Evolutionary conservation across 345 rosid species (phyloP).

Genomic region (Arabidopsis arenosa): DNA sequence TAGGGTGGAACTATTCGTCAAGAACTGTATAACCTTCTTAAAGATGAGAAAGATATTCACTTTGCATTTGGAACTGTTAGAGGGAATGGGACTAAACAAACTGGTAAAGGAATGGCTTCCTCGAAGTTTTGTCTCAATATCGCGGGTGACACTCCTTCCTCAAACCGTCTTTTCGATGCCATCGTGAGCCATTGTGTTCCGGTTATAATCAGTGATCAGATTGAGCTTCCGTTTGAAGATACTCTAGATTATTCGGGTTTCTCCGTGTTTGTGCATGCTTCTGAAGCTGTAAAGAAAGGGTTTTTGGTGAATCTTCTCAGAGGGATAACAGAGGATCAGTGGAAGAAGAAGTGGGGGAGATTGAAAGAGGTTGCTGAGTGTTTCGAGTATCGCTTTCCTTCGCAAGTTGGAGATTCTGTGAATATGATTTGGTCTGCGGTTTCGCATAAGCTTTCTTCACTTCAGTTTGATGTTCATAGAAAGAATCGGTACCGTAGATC

Average conservation of each 20-base stretch:
- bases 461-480: constrained; percentile 56
- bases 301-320: constrained; percentile 67
- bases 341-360: constrained; percentile 81
- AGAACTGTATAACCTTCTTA: constrained; percentile 84
- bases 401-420: constrained; percentile 78
- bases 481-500: constrained; percentile 63
- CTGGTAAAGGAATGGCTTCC: constrained; percentile 86
- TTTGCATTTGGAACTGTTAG: constrained; percentile 74
- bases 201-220: constrained; percentile 83
- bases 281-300: constrained; percentile 75
- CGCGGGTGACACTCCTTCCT: constrained; percentile 96
- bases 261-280: constrained; percentile 67
- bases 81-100: constrained; percentile 65
- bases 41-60: constrained; percentile 87
- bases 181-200: constrained; percentile 89
- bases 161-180: constrained; percentile 91
- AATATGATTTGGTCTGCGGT: constrained; percentile 90
- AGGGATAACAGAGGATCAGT: constrained; percentile 56
- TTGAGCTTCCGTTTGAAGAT: constrained; percentile 92
- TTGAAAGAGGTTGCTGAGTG: constrained; percentile 61
- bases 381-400: constrained; percentile 75
- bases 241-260: constrained; percentile 81
- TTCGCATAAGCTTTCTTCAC: constrained; percentile 57
- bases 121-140: constrained; percentile 89
- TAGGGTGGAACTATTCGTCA: constrained; percentile 87